Evolutionary conservation across 1,284 basidiomycete genomes (phyloP).

Genomic region (Ceratobasidium sp.): DNA sequence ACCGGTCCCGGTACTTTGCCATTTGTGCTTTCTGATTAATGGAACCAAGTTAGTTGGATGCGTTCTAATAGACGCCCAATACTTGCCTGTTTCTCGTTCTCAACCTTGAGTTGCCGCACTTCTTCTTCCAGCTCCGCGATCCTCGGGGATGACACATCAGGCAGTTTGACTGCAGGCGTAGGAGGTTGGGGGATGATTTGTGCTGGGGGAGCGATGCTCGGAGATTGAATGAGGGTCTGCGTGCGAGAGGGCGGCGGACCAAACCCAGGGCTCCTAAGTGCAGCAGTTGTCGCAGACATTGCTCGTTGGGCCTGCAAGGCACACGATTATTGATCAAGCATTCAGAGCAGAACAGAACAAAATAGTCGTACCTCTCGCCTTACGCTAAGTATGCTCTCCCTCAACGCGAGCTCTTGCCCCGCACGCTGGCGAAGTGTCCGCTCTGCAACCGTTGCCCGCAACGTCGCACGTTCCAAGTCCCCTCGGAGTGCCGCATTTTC

Average conservation of each 20-base stretch:
- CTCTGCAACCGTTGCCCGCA: conserved; percentile 68
- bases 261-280: conserved; percentile 70
- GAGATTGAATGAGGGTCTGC: conserved; percentile 39
- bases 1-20: conserved; percentile 82
- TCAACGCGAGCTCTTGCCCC: conserved; percentile 78
- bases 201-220: background rate
- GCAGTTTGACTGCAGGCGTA: conserved; percentile 60
- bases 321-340: background rate
- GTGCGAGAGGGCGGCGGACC: conserved; percentile 54
- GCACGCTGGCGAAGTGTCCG: conserved; percentile 60
- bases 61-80: conserved; percentile 16
- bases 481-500: conserved; percentile 72
- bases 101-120: conserved; percentile 66
- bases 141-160: conserved; percentile 52
- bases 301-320: conserved; percentile 47
- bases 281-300: conserved; percentile 45
- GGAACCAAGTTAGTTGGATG: conserved; percentile 18
- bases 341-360: background rate
- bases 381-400: conserved; percentile 80
- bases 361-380: conserved; percentile 69
- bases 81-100: conserved; percentile 84
- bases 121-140: conserved; percentile 85
- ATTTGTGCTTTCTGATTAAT: conserved; percentile 78
- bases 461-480: conserved; percentile 67
- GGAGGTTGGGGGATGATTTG: conserved; percentile 1